Conservation (phyloP, 1,284 basidiomycete species). For the Mycena sp. region DNA sequence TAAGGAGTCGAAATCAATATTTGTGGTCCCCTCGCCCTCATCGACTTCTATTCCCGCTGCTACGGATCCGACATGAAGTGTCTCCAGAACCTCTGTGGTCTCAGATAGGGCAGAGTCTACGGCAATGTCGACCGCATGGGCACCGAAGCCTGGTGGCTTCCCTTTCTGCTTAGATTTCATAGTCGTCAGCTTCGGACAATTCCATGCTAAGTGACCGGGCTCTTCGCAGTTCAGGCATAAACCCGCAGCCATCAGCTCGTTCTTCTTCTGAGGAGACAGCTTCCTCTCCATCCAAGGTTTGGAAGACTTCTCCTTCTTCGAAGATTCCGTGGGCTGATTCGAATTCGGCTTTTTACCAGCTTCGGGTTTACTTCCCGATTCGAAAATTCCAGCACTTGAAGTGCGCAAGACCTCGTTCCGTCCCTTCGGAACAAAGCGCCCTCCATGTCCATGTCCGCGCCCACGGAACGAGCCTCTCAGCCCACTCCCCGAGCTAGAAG, state of each 20-base stretch:
- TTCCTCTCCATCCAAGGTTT: neutral
- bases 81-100: slow-evolving; percentile 13
- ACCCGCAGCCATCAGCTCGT: slow-evolving; percentile 6
- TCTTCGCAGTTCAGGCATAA: slow-evolving; percentile 12
- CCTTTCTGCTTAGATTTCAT: slow-evolving; percentile 11
- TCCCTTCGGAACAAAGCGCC: neutral
- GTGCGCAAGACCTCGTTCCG: neutral
- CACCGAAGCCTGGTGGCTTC: slow-evolving; percentile 10
- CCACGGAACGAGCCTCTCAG: no score
- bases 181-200: slow-evolving; percentile 16
- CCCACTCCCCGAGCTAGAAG: neutral
- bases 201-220: slow-evolving; percentile 6
- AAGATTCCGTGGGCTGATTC: neutral
- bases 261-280: slow-evolving; percentile 7
- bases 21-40: slow-evolving; percentile 7
- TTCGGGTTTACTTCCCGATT: no score
- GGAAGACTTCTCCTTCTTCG: neutral
- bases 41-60: neutral
- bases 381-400: neutral
- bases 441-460: no score
- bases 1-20: neutral
- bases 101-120: neutral
- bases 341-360: no score
- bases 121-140: neutral
- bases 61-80: slow-evolving; percentile 8